Conservation (phyloP, 805 yeast species). For the Pichia rugopelliculosa region DNA sequence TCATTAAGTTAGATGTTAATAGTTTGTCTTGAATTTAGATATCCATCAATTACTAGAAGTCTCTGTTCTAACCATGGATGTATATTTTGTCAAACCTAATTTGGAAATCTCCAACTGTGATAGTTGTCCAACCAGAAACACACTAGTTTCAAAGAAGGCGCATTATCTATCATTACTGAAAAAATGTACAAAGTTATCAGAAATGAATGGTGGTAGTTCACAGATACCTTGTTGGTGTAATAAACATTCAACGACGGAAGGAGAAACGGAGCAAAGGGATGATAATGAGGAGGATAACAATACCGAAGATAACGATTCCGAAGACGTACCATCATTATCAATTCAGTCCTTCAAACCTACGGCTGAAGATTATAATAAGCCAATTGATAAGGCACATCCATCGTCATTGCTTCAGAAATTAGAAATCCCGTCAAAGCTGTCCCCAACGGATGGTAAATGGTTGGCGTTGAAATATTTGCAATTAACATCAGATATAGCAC, state of each 20-base stretch:
- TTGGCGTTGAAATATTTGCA: conserved; percentile 22
- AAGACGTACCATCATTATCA: neutral
- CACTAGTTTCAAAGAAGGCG: conserved; percentile 15
- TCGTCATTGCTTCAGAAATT: neutral
- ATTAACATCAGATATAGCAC: conserved; percentile 20
- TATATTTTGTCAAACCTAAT: conserved; percentile 28
- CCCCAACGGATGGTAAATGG: conserved; percentile 8
- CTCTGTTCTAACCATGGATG: conserved; percentile 17
- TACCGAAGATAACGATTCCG: neutral
- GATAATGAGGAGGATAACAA: too few relatives aligned
- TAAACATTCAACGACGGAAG: neutral
- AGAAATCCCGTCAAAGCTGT: conserved; percentile 6
- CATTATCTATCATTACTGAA: conserved; percentile 14
- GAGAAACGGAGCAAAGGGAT: too few relatives aligned
- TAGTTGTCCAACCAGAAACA: conserved; percentile 16
- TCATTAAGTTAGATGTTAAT: too few relatives aligned
- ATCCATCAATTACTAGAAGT: too few relatives aligned
- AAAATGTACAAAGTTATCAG: conserved; percentile 5
- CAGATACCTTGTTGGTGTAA: conserved; percentile 2
- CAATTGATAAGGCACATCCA: neutral
- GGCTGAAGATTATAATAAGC: neutral
- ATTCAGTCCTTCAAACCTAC: neutral
- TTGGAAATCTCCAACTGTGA: conserved; percentile 24
- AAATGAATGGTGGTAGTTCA: neutral
- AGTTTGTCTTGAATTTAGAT: too few relatives aligned